Conservation (phyloP, 306 rosid genomes). For the Quercus berberidifolia region DNA sequence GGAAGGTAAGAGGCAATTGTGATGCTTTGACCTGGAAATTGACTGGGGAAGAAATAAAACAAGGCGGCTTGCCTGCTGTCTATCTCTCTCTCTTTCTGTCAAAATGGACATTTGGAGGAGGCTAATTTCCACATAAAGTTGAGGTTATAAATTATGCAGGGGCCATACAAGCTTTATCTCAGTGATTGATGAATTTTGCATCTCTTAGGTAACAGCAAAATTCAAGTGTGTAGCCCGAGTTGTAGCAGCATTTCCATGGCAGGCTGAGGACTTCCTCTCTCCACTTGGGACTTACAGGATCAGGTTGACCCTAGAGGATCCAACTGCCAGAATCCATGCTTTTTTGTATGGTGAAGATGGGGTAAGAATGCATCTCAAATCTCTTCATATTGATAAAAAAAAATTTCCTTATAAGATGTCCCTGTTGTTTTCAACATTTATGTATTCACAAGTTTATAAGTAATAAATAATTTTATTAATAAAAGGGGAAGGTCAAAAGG, state of each 20-base stretch:
- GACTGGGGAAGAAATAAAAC: no score
- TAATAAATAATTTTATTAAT: no score
- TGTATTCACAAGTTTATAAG: no score
- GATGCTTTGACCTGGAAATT: no score
- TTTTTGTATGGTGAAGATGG: constrained; percentile 52
- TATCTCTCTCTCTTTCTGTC: no score
- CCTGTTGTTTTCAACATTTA: background rate
- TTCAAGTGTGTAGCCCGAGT: constrained; percentile 65
- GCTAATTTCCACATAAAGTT: background rate
- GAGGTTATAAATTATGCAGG: background rate
- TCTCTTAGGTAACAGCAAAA: constrained; percentile 49
- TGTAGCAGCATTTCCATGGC: constrained; percentile 44
- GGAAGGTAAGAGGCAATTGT: no score
- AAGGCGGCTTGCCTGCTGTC: no score
- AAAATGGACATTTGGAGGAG: background rate
- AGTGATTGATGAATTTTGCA: constrained; percentile 4
- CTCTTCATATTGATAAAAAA: background rate
- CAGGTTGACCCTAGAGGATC: constrained; percentile 66
- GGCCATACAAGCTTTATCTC: background rate
- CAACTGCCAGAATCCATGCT: constrained; percentile 79
- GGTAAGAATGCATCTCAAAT: constrained; percentile 30
- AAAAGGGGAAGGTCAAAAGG: no score
- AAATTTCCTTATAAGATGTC: background rate
- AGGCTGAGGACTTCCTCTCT: constrained; percentile 28
- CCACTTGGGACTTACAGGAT: constrained; percentile 35